Evolutionary conservation across 2,329 filamentous ascomycete species (phyloP).

Genomic region (Sporothrix phasma): DNA sequence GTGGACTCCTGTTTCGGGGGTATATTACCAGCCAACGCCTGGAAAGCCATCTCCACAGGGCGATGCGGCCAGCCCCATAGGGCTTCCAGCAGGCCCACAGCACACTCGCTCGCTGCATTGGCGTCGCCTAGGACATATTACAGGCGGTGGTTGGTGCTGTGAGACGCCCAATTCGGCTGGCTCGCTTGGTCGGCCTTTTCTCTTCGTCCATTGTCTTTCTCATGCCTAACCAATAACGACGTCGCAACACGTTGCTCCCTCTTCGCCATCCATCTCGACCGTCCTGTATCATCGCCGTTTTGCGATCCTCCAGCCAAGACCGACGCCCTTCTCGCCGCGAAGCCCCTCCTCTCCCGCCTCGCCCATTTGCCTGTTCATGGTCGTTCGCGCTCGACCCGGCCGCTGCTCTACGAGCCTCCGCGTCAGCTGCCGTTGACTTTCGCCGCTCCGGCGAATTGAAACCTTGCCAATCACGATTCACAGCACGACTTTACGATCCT

Average conservation of each 20-base stretch:
- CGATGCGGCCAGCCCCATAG: neutral
- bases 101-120: neutral
- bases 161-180: neutral
- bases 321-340: neutral
- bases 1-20: neutral
- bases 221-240: conserved; percentile 4
- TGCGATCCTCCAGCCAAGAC: neutral
- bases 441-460: neutral
- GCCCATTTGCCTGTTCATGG: conserved; percentile 4
- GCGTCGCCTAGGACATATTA: too few relatives aligned
- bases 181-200: neutral
- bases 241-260: conserved; percentile 2
- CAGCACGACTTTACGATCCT: too few relatives aligned
- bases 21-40: neutral
- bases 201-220: neutral
- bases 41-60: neutral
- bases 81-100: too few relatives aligned
- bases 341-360: neutral
- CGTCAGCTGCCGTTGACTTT: conserved; percentile 7
- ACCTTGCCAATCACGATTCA: neutral
- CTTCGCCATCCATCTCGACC: neutral
- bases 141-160: neutral
- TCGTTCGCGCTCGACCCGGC: conserved; percentile 4
- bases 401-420: conserved; percentile 12
- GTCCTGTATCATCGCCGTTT: neutral